Evolutionary conservation across 2,329 filamentous ascomycete species (phyloP), one percentile per base, ranked within the genome.

Genomic region (Fusarium sp.): DNA sequence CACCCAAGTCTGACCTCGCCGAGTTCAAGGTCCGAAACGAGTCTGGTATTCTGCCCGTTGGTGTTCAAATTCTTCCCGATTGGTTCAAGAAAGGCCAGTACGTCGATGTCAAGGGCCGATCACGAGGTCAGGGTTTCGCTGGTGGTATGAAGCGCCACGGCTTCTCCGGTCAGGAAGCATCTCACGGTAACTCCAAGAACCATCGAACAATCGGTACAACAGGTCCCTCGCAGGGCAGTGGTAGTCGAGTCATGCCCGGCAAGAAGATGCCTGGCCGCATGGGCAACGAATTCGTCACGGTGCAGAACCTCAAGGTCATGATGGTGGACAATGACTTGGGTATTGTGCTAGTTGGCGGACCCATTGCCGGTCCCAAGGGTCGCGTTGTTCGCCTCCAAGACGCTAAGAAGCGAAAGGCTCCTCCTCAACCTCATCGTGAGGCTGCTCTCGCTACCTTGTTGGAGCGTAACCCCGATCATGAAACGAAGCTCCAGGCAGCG

Each of bases 221-320:
- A 10, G 96, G 96, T 79, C 93, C 92, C 63, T 92, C 92, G 73
- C 96, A 99, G 82, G 96, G 96, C 70, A 91, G 92, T 78, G 96
- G 96, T 82, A 97, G 93, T 68, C 89, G 96, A 81, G 95, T 99
- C 24, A 84, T 94, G 77, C 96, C 96, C 1, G 96, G 96, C 64
- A 99, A 99, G 89, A 96, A 94, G 83, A 99, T 99, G 96, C 89
- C 96, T 6, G 96, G 96, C 57, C 89, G 93, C 63, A 98, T 99
- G 96, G 96, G 96, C 69, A 92, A 92, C 70, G 88, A 97, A 80
- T 89, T 89, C 72, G 92, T 94, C 57, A 99, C 96, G 47, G 87
- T 96, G 60, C 94, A 98, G 86, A 98, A 97, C 81, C 83, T 98
- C 74, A 92, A 91, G 81, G 90, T 99, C 54, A 83, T 99, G 78